These are phyloP conservation scores for Kwoniella sp. DNA, from an alignment of 768 basidiomycete species.

Conservation along the genomic window DNA sequence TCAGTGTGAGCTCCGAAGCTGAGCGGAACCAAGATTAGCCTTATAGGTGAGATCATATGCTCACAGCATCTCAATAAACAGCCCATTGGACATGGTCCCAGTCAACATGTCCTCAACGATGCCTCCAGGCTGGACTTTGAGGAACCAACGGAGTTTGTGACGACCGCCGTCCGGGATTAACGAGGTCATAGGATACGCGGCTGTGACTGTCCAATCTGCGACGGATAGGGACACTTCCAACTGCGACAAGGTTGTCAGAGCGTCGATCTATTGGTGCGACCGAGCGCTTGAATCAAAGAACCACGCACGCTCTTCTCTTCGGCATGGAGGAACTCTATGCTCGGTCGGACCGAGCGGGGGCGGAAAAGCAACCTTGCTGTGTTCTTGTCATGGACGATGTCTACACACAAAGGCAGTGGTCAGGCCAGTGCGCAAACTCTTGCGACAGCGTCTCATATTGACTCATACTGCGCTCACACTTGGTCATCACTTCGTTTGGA, in stretches of 20 bases:
- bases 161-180: constrained; percentile 36
- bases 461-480: constrained; percentile 33
- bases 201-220: constrained; percentile 48
- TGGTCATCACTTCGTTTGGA: constrained; percentile 49
- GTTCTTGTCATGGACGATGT: constrained; percentile 45
- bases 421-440: background rate
- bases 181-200: constrained; percentile 49
- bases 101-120: constrained; percentile 48
- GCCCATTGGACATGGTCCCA: constrained; percentile 42
- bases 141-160: constrained; percentile 50
- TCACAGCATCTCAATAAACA: constrained; percentile 50
- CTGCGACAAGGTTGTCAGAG: constrained; percentile 21
- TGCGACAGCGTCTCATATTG: background rate
- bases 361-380: constrained; percentile 49
- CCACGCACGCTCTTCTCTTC: constrained; percentile 43
- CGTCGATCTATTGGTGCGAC: background rate
- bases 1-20: background rate
- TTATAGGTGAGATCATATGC: too few species aligned
- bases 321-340: constrained; percentile 45
- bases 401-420: constrained; percentile 22
- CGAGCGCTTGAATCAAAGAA: background rate
- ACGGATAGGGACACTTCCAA: constrained; percentile 47
- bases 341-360: constrained; percentile 43
- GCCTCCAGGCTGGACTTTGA: constrained; percentile 40
- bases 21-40: too few species aligned